Evolutionary conservation across 1,284 basidiomycete genomes (phyloP), one percentile per base, ranked within the genome.

Genomic region (Pterulicium gracile): DNA sequence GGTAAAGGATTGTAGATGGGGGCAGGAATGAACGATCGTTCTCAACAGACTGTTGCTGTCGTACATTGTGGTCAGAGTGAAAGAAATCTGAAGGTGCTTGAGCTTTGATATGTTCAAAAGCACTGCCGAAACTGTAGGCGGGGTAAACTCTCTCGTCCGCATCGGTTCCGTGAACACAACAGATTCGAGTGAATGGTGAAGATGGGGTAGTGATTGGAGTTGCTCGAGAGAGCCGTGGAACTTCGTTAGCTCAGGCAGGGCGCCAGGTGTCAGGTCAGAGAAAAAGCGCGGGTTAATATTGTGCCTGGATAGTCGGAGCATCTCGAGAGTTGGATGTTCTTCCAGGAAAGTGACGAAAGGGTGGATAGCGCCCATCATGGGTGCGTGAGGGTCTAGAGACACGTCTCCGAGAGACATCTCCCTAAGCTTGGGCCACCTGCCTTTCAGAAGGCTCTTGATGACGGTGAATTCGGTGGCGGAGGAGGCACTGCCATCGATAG

Each of bases 341-440:
- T 81, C 78, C n/a, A 86, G 68, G 56, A 86, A 86, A 3, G 65
- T 54, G 48, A 79, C 65, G 53, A 86, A 80, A 0, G 79, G 73
- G 23, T 57, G 55, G 1, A 63, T 45, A 10, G 66, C 52, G 5
- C 65, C 60, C 4, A 54, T 47, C 2, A 45, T 46, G 39, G 24
- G 52, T 4, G 54, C 56, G 41, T 58, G 55, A 42, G 22, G 72
- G 54, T 79, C 77, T 39, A 81, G 67, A 2, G 75, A 66, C 22
- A 84, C 68, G 52, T 85, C 79, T 0, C 81, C 81, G 3, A 85
- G 62, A 3, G 66, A 63, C 7, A 85, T 66, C 24, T 70, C 66
- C 24, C 69, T 72, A 4, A 85, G 63, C 23, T 65, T 66, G 2
- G 80, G 79, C 82, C 82, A 85, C 46, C 71, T 70, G 10, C 74